phyloP scores from a whole-genome alignment of 2,329 filamentous ascomycete genomes.

The Didymella arachidicola region DNA sequence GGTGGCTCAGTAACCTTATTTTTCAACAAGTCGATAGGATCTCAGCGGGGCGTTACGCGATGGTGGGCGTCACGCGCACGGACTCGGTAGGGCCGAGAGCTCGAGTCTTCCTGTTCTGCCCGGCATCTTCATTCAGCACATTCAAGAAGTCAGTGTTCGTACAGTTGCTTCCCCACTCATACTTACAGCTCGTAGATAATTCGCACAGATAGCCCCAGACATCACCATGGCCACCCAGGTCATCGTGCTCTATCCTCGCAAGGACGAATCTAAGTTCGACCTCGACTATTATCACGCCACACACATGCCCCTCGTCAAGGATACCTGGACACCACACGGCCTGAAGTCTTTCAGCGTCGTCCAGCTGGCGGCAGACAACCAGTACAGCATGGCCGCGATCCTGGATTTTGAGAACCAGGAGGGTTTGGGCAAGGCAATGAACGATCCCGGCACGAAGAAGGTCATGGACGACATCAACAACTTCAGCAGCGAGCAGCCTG shows the following conservation, averaged over 20 bases:
- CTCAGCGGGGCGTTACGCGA: too few species aligned
- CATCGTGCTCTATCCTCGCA: constrained; percentile 54
- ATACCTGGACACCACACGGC: constrained; percentile 52
- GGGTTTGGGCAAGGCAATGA: constrained; percentile 30
- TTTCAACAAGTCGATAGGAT: too few species aligned
- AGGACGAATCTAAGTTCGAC: constrained; percentile 55
- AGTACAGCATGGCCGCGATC: constrained; percentile 30
- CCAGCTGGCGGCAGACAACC: constrained; percentile 31
- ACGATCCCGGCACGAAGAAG: constrained; percentile 36
- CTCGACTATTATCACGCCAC: constrained; percentile 58
- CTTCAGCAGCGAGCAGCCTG: constrained; percentile 48
- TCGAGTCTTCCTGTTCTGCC: constrained; percentile 2
- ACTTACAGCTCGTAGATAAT: constrained; percentile 6
- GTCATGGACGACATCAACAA: constrained; percentile 49
- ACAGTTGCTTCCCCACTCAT: not conserved
- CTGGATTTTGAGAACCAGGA: constrained; percentile 41
- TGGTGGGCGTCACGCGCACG: too few species aligned
- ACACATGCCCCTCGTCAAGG: constrained; percentile 57
- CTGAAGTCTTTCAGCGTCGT: constrained; percentile 43
- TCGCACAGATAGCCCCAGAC: not conserved
- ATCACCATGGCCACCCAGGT: constrained; percentile 30
- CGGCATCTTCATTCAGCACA: not conserved
- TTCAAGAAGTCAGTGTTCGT: not conserved
- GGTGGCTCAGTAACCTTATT: too few species aligned
- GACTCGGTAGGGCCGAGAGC: not conserved